Base-by-base conservation (phyloP, 345 rosid genomes). In the Pugionium dolabratum region DNA sequence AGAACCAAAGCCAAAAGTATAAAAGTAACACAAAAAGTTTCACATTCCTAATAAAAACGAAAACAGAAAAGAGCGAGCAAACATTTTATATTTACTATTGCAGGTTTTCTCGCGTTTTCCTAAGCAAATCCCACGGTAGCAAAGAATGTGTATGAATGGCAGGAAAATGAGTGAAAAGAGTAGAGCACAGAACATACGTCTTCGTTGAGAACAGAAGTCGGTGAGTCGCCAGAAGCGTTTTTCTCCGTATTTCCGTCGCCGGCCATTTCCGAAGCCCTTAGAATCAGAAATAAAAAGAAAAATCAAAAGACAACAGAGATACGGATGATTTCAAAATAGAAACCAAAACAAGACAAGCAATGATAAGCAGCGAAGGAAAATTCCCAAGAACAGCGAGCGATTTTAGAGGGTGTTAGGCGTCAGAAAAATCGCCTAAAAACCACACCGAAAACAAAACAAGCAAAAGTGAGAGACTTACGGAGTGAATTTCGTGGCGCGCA, bases 181-280 rank as follows among this genome's bases (percentile, higher is more conserved):
- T 26, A 54, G 37, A 53, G 31, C 33, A 1, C 28, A 67, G 45
- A 46, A 59, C 59, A 68, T 44, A 91, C 97, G 84, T 91, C 94
- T 8, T 87, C 96, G 54, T 70, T 85, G 6, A 93, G 93, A 53
- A 93, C 98, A 54, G 98, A 93, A 51, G 88, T 89, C 47, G 96
- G 97, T 7, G 98, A 92, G 50, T 83, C 91, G 26, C 78, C 89
- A 26, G 85, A 51, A 7, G 54, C 79, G 9, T 71, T 87, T 29
- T 56, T 78, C 76, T 81, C 81, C 73, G 70, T 39, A 56, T 66
- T 80, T 4, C 62, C 48, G 47, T 69, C 75, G 31, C 68, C 39
- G 11, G 26, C 70, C 78, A 77, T 79, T 69, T 55, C 51, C 57
- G 44, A 75, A 68, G 55, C 85, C 85, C 80, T 73, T 72, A 43